phyloP scores from a whole-genome alignment of 1,284 basidiomycete genomes.

The Ceratobasidium papillatum region DNA sequence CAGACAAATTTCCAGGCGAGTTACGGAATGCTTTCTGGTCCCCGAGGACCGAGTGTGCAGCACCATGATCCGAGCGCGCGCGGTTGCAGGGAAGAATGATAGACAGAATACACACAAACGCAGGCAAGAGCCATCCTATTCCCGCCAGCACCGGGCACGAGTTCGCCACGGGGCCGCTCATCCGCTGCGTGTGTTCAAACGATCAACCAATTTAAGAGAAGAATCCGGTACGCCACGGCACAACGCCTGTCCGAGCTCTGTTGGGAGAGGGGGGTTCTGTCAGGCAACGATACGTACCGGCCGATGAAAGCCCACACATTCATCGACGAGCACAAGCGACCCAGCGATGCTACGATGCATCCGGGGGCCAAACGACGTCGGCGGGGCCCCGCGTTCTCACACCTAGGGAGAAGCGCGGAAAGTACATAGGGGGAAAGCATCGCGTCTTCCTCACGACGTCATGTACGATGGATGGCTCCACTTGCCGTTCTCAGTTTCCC shows the following conservation, averaged over 20 bases:
- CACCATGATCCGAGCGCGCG: background rate
- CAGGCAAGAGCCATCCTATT: background rate
- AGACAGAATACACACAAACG: background rate
- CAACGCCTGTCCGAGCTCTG: conserved; percentile 36
- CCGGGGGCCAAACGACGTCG: background rate
- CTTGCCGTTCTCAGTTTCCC: background rate
- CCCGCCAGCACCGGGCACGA: background rate
- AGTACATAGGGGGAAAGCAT: background rate
- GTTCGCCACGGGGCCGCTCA: background rate
- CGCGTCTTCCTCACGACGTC: background rate
- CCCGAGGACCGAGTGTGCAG: background rate
- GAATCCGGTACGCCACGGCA: background rate
- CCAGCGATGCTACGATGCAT: too few relatives aligned
- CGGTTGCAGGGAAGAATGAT: background rate
- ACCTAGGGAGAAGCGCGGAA: background rate
- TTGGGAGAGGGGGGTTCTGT: background rate
- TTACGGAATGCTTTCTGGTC: background rate
- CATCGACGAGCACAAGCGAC: background rate
- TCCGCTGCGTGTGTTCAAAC: background rate
- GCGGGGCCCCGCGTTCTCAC: conserved; percentile 2
- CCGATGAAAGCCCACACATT: background rate
- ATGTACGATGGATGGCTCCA: conserved; percentile 6
- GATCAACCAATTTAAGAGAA: too few relatives aligned
- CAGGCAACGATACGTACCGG: background rate
- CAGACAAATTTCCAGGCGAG: conserved; percentile 10